These are phyloP conservation scores for Hirschfeldia incana DNA, from an alignment of 345 rosid species.

Conservation along the genomic window DNA sequence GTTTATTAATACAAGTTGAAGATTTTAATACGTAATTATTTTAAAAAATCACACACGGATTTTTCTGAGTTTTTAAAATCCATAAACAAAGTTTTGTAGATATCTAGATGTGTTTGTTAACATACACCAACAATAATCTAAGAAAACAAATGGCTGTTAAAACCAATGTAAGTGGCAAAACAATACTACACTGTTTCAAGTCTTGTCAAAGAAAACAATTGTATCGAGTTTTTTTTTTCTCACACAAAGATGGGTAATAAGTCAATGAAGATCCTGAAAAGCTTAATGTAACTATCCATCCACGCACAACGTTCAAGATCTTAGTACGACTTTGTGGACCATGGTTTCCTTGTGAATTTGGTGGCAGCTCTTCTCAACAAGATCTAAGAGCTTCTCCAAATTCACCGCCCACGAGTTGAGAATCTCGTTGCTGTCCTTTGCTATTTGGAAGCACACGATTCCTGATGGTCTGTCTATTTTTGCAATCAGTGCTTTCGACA, in stretches of 20 bases:
- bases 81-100: too few relatives aligned
- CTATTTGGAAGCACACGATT: slow-evolving; percentile 78
- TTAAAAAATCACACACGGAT: neutral
- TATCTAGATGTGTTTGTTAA: neutral
- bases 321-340: slow-evolving; percentile 95
- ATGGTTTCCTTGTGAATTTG: slow-evolving; percentile 99
- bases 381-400: slow-evolving; percentile 95
- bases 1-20: neutral
- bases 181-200: neutral
- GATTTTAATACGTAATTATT: neutral
- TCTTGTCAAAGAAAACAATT: slow-evolving; percentile 16
- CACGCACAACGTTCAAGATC: slow-evolving; percentile 16
- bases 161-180: neutral
- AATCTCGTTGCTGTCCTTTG: slow-evolving; percentile 92
- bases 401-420: slow-evolving; percentile 90
- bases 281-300: neutral
- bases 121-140: neutral
- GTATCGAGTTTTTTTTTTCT: slow-evolving; percentile 3
- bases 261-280: neutral
- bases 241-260: slow-evolving; percentile 21
- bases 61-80: too few relatives aligned
- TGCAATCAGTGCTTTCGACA: slow-evolving; percentile 85
- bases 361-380: slow-evolving; percentile 98
- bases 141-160: neutral
- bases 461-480: slow-evolving; percentile 94